phyloP scores from a whole-genome alignment of 164 flowering plant genomes.

The Paratinospora sagittata region DNA sequence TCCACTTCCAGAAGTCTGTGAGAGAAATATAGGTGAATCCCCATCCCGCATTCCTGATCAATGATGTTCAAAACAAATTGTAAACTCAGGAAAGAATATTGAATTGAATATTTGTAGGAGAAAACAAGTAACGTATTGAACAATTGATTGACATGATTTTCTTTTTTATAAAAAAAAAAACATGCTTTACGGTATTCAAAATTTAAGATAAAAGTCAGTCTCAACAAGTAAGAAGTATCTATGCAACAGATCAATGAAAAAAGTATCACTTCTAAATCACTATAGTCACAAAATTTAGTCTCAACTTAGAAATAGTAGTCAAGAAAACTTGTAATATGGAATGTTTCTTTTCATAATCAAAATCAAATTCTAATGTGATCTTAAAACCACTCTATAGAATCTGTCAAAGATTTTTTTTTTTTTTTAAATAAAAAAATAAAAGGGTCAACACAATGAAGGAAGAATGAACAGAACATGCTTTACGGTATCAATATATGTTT shows the following conservation, averaged over 20 bases:
- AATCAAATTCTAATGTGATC: background rate
- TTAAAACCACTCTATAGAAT: background rate
- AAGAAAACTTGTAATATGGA: background rate
- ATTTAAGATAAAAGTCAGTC: background rate
- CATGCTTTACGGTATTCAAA: background rate
- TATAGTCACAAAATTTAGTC: too few relatives aligned
- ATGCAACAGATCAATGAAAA: background rate
- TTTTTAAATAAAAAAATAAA: too few relatives aligned
- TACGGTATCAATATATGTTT: background rate
- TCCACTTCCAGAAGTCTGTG: slow-evolving; percentile 27
- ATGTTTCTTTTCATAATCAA: background rate
- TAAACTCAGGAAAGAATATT: background rate
- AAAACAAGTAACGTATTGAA: background rate
- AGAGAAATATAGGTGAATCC: slow-evolving; percentile 18
- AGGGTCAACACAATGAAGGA: too few relatives aligned
- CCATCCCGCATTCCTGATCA: slow-evolving; percentile 32
- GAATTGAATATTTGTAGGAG: background rate
- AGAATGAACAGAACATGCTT: background rate
- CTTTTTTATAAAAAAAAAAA: too few relatives aligned
- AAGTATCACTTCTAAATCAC: background rate
- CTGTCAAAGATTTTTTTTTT: too few relatives aligned
- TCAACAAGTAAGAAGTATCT: background rate
- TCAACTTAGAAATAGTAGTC: too few relatives aligned
- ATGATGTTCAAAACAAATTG: slow-evolving; percentile 5
- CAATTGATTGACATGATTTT: background rate